Evolutionary conservation across 495 filamentous ascomycete species (phyloP).

Genomic region (Hamigera avellanea): DNA sequence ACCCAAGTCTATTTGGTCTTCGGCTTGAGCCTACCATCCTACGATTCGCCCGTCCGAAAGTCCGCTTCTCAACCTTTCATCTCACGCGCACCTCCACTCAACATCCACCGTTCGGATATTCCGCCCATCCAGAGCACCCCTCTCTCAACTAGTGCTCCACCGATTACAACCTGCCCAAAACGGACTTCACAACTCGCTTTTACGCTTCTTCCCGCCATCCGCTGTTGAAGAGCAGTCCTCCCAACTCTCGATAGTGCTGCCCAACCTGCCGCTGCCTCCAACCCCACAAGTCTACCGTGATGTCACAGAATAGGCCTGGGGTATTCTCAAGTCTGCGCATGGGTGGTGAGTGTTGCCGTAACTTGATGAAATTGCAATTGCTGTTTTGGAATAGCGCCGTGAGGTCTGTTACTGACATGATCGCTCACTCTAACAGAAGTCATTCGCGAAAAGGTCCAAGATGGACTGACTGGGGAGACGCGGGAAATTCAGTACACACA

Average conservation of each 20-base stretch:
- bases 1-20: constrained; percentile 13
- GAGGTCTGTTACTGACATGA: background rate
- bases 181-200: constrained; percentile 33
- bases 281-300: constrained; percentile 25
- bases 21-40: constrained; percentile 14
- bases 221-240: constrained; percentile 37
- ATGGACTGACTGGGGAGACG: constrained; percentile 91
- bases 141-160: constrained; percentile 17
- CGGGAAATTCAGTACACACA: constrained; percentile 97
- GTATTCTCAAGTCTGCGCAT: constrained; percentile 69
- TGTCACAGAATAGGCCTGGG: constrained; percentile 67
- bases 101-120: constrained; percentile 18
- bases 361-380: background rate
- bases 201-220: constrained; percentile 25
- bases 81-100: constrained; percentile 22
- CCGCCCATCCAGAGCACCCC: constrained; percentile 11
- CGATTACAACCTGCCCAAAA: constrained; percentile 32
- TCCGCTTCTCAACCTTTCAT: constrained; percentile 17
- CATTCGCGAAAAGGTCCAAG: constrained; percentile 96
- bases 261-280: constrained; percentile 6
- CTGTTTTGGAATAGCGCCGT: background rate
- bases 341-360: constrained; percentile 53
- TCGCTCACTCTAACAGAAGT: constrained; percentile 53
- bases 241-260: constrained; percentile 25
- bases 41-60: constrained; percentile 15